Percentiles rank a stretch among this genome's conserved stretches.
Conservation (phyloP, 306 rosid genomes). For the Ammopiptanthus mongolicus region DNA sequence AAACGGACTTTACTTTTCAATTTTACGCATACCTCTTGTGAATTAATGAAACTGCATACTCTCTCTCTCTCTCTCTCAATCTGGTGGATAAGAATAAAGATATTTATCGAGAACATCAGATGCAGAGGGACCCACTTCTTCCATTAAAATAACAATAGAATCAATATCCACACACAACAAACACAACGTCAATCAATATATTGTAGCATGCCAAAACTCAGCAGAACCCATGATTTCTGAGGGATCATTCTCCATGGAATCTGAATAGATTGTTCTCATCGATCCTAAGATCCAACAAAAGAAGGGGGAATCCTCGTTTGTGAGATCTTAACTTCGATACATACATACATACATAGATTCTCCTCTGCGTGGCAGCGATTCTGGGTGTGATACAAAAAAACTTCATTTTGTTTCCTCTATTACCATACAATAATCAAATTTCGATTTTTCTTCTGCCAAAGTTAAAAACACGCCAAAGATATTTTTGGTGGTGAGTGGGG, state of each 20-base stretch:
- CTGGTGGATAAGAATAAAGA: too few species aligned
- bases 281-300: neutral
- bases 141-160: neutral
- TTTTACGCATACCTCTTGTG: too few species aligned
- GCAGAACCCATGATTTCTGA: neutral
- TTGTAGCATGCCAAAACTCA: neutral
- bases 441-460: neutral
- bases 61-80: too few species aligned
- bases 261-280: neutral
- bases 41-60: too few species aligned
- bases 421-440: neutral
- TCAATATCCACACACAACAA: neutral
- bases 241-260: neutral
- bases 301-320: neutral
- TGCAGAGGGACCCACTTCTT: neutral
- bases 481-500: slow-evolving; percentile 41
- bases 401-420: slow-evolving; percentile 1
- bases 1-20: too few species aligned
- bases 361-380: slow-evolving; percentile 13
- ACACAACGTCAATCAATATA: neutral
- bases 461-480: neutral
- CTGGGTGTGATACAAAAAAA: slow-evolving; percentile 20
- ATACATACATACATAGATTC: neutral
- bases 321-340: neutral
- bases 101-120: too few species aligned